phyloP scores from a whole-genome alignment of 164 flowering plant species.

The Sedum album region DNA sequence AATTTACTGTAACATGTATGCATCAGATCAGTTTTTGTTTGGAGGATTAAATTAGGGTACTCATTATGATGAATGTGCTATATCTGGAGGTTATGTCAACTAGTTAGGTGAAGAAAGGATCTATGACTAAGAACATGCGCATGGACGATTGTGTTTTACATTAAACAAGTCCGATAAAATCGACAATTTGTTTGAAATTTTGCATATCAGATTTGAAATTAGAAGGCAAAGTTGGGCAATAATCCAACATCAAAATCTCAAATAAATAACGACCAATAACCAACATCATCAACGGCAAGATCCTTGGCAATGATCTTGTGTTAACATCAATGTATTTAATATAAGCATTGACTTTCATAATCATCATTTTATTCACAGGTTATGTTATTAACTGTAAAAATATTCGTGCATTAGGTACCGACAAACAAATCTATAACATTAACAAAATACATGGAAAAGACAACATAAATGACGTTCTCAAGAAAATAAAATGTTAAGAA shows the following conservation, averaged over 20 bases:
- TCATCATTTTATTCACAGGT: background rate
- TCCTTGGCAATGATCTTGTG: background rate
- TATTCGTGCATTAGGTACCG: background rate
- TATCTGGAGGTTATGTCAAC: background rate
- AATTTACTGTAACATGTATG: no score
- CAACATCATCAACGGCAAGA: conserved; percentile 3
- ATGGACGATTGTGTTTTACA: background rate
- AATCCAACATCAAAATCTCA: background rate
- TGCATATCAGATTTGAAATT: background rate
- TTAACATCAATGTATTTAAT: background rate
- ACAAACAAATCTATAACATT: background rate
- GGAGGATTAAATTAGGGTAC: no score
- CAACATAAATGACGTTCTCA: no score
- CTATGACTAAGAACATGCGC: no score
- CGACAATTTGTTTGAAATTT: background rate
- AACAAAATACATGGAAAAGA: no score
- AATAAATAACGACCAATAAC: no score
- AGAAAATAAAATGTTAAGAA: no score
- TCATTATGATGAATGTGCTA: background rate
- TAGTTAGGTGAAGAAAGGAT: background rate
- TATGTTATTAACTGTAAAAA: background rate
- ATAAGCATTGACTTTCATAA: background rate
- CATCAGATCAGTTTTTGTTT: no score
- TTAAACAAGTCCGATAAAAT: background rate
- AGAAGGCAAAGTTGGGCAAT: background rate